Conservation (phyloP, 1,139 yeast genomes). For the Kluyveromyces marxianus region DNA sequence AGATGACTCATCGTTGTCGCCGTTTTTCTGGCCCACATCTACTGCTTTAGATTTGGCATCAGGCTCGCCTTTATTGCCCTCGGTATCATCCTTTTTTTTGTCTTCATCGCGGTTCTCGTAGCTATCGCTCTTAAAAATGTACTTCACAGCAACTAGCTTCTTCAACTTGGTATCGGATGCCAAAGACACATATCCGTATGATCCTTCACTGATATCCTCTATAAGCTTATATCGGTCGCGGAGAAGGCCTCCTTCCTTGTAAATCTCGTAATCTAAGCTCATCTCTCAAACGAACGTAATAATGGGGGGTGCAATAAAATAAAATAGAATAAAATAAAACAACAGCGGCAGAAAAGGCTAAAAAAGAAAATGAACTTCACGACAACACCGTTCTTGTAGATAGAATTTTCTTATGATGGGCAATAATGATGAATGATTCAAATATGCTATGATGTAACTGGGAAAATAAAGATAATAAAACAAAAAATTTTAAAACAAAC, state of each 20-base stretch:
- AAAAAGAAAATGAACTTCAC: too few species aligned
- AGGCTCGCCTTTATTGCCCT: neutral
- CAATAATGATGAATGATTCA: too few species aligned
- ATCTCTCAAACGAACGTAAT: slow-evolving; percentile 5
- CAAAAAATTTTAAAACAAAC: too few species aligned
- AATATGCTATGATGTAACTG: too few species aligned
- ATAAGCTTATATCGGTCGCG: slow-evolving; percentile 60
- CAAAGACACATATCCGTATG: slow-evolving; percentile 84
- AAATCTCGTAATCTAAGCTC: slow-evolving; percentile 35
- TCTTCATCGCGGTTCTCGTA: slow-evolving; percentile 23
- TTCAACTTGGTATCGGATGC: slow-evolving; percentile 61
- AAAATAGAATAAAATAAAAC: too few species aligned
- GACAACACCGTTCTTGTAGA: too few species aligned
- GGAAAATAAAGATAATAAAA: too few species aligned
- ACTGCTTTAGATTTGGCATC: neutral
- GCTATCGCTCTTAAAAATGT: slow-evolving; percentile 42
- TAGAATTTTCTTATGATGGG: too few species aligned
- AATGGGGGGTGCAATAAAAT: too few species aligned
- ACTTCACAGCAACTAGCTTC: slow-evolving; percentile 74
- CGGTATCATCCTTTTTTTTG: slow-evolving; percentile 14
- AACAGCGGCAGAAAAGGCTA: too few species aligned
- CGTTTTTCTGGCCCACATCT: neutral
- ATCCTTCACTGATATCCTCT: slow-evolving; percentile 82
- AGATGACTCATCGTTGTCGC: slow-evolving; percentile 12
- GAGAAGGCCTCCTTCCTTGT: slow-evolving; percentile 57